Evolutionary conservation across 179 eudicot genomes (phyloP), one percentile per base, ranked within the genome.

Genomic region (Silene vulgaris): DNA sequence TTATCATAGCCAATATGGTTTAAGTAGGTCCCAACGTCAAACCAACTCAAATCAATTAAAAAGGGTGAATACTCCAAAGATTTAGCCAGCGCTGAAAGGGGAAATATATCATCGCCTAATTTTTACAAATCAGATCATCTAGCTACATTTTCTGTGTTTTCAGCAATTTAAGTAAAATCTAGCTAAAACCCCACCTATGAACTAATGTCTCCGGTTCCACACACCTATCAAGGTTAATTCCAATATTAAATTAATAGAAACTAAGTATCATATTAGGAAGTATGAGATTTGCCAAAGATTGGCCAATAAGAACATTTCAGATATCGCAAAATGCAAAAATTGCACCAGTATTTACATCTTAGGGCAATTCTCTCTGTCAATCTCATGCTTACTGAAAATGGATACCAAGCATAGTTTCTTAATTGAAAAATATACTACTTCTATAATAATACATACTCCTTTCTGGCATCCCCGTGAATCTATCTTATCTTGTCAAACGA

Each of bases 111-210:
- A 40, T 12, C 19, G 20, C 8, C 20, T 26, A 56, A 20, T 40
- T 35, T 37, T 63, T 72, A 30, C 16, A 64, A 17, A 50, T 35
- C 59, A 72, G 48, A 63, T 29, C 35, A 64, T 29, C 74, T 48
- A 13, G 52, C 52, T 61, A 4, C 12, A 29, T 70, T 62, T 77
- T 8, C 30, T 48, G 26, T 30, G 71, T 29, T 23, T 54, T 29
- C 69, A 16, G 70, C 48, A 28, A 61, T 66, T 26, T 70, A 45
- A 26, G 8, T 48, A 45, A 45, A 45, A 1, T 11, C 52, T 45
- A 45, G 52, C 74, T 69, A 45, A 11, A 9, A 23, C 0, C 45
- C 45, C 6, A n/a, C 43, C 14, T 56, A 23, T 16, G 9, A 16
- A 9, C 16, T 29, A 16, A 17, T 60, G 37, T 56, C 48, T 72